Conservation (phyloP, 202 grass and related monocot species). For the Schoenoplectus tabernaemontani region DNA sequence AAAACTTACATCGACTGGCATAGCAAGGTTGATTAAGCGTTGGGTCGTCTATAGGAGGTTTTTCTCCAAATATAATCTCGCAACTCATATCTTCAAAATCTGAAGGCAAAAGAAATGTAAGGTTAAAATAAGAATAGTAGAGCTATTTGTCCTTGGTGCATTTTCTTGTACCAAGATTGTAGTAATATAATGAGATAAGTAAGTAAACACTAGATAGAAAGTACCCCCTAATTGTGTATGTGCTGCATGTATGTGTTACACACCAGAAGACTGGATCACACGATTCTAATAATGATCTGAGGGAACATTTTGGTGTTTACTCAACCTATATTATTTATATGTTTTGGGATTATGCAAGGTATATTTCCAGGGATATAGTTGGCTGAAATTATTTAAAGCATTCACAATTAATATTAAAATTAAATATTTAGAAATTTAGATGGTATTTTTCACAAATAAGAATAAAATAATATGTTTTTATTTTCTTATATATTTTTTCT, state of each 20-base stretch:
- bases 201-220: background rate
- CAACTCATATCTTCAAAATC: constrained; percentile 99
- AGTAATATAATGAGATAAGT: background rate
- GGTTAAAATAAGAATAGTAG: background rate
- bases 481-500: too few relatives aligned
- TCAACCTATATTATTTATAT: background rate
- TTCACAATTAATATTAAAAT: background rate
- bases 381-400: background rate
- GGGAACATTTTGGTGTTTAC: background rate
- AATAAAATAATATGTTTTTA: too few relatives aligned
- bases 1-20: constrained; percentile 50
- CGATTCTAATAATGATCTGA: background rate
- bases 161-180: background rate
- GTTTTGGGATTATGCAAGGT: background rate
- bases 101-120: constrained; percentile 34
- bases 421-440: background rate
- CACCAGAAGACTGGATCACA: background rate
- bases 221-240: background rate
- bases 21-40: constrained; percentile 91
- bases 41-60: constrained; percentile 80
- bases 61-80: constrained; percentile 92
- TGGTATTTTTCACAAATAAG: background rate
- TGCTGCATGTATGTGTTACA: too few relatives aligned
- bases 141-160: background rate
- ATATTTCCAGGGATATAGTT: background rate